These are phyloP conservation scores for Fusarium sp. DNA, from an alignment of 2,329 filamentous ascomycete genomes.

Conservation along the genomic window DNA sequence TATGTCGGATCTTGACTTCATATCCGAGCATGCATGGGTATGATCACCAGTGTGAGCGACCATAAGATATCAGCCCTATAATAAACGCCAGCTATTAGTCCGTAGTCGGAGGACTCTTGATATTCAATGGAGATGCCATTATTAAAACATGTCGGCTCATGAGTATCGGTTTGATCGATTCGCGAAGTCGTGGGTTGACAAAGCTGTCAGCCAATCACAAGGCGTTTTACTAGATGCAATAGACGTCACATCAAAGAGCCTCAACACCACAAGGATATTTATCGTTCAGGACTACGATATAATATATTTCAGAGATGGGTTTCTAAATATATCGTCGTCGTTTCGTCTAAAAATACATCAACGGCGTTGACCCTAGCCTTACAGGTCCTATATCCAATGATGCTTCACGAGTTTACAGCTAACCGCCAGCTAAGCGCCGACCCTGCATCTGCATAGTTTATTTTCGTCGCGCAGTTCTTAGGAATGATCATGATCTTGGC, in stretches of 20 bases:
- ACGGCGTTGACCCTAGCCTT: neutral
- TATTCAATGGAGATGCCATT: neutral
- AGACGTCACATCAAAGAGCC: slow-evolving; percentile 40
- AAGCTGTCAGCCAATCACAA: slow-evolving; percentile 41
- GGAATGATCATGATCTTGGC: slow-evolving; percentile 34
- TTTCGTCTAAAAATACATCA: slow-evolving; percentile 34
- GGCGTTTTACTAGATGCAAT: neutral
- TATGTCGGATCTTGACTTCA: slow-evolving; percentile 9
- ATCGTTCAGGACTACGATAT: neutral
- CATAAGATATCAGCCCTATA: slow-evolving; percentile 8
- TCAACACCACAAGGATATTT: slow-evolving; percentile 41
- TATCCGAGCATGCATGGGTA: slow-evolving; percentile 3
- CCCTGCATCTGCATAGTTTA: slow-evolving; percentile 30
- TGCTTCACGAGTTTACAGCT: slow-evolving; percentile 13
- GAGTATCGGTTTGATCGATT: neutral
- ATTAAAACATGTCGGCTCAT: neutral
- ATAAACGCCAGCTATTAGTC: neutral
- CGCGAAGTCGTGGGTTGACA: neutral
- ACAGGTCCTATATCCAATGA: slow-evolving; percentile 29
- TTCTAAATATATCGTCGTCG: slow-evolving; percentile 21
- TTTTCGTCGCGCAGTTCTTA: slow-evolving; percentile 28
- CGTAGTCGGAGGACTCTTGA: neutral
- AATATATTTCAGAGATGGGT: neutral
- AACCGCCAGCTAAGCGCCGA: slow-evolving; percentile 47
- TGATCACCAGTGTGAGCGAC: neutral